These are phyloP conservation scores for Corchorus capsularis DNA, from an alignment of 345 rosid species.

Conservation along the genomic window DNA sequence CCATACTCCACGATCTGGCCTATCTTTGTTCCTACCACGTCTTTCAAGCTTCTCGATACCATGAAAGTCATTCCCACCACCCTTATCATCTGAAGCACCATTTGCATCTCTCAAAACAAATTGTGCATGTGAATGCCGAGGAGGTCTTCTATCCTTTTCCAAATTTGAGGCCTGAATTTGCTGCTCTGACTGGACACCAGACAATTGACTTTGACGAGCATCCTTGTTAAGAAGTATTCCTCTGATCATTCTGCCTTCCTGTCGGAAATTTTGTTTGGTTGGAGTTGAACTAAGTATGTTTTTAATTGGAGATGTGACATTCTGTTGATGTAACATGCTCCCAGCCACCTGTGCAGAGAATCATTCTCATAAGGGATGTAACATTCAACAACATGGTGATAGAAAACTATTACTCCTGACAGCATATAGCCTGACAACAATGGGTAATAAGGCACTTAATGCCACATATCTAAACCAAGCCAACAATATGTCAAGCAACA, in stretches of 20 bases:
- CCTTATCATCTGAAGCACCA: conserved; percentile 48
- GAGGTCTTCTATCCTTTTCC: conserved; percentile 54
- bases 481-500: neutral
- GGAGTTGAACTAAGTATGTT: conserved; percentile 34
- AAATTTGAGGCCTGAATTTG: conserved; percentile 35
- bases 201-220: conserved; percentile 39
- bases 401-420: neutral
- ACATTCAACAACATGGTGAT: neutral
- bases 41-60: conserved; percentile 54
- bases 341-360: conserved; percentile 32
- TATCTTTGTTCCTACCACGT: conserved; percentile 57
- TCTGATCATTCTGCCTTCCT: conserved; percentile 46
- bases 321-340: conserved; percentile 33
- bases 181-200: conserved; percentile 47
- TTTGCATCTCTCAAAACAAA: conserved; percentile 46
- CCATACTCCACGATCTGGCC: conserved; percentile 68
- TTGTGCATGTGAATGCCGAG: conserved; percentile 39
- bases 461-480: neutral
- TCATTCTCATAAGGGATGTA: neutral
- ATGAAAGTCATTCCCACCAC: conserved; percentile 39
- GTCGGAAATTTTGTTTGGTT: conserved; percentile 47
- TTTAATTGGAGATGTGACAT: conserved; percentile 35
- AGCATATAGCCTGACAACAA: neutral
- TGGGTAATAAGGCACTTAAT: neutral
- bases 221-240: conserved; percentile 56